Conservation (phyloP, 108 stramenopile genomes). For the Skeletonema costatum region DNA sequence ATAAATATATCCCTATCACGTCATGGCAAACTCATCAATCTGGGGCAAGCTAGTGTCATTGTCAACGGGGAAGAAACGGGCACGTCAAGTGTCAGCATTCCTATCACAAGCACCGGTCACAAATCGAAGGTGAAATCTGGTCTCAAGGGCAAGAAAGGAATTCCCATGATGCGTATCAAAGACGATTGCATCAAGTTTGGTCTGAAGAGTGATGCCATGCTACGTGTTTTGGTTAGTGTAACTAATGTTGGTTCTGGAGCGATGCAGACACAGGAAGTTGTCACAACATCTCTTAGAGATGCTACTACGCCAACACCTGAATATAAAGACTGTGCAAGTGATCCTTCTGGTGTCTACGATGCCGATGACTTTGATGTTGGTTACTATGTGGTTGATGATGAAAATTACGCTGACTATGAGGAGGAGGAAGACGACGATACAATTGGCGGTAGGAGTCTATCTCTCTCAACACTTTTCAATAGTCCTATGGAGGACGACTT, state of each 20-base stretch:
- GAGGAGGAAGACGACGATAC: too few species aligned
- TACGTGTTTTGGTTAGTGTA: not conserved
- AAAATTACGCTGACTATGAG: too few species aligned
- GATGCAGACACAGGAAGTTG: too few species aligned
- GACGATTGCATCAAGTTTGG: not conserved
- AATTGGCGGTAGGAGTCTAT: too few species aligned
- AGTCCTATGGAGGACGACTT: too few species aligned
- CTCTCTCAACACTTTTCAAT: too few species aligned
- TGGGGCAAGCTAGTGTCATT: constrained; percentile 16
- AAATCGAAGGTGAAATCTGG: not conserved
- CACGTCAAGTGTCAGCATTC: not conserved
- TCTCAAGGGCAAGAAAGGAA: not conserved
- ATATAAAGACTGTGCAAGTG: too few species aligned
- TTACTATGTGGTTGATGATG: too few species aligned
- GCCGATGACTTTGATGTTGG: too few species aligned
- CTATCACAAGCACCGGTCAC: not conserved
- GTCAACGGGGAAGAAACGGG: constrained; percentile 30
- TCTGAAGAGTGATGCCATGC: not conserved
- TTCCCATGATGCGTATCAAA: not conserved
- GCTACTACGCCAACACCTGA: too few species aligned
- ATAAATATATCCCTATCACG: constrained; percentile 24
- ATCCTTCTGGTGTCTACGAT: too few species aligned
- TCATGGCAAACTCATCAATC: constrained; percentile 13
- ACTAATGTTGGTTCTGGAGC: not conserved
- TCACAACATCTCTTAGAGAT: too few species aligned